Evolutionary conservation across 2,329 filamentous ascomycete genomes (phyloP), one percentile per base, ranked within the genome.

Genomic region (Fusarium nygamai): DNA sequence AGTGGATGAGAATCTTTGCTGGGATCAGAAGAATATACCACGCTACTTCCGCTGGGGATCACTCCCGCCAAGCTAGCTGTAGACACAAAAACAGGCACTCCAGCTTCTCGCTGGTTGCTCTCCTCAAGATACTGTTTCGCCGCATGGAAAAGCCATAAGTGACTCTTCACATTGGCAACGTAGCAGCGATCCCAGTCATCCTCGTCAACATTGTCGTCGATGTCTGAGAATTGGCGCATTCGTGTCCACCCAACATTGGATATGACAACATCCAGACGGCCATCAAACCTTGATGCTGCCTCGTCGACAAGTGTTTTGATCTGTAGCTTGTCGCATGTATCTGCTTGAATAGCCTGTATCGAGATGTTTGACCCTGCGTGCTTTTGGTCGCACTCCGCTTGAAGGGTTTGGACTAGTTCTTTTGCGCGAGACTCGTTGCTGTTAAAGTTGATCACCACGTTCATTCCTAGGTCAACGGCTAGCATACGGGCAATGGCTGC

Each of bases 371-470:
- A 8, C 1, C 20, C 29, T 43, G 22, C n/a, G 3, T 27, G 19
- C 20, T n/a, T 41, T 41, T 19, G 12, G 1, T 54, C 19, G 3
- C 58, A 53, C 24, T 53, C 58, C 2, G 80, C 77, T 47, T 88
- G 79, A 11, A 95, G 83, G 67, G 89, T 88, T 16, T 84, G 78
- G 8, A 90, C 85, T 7, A 94, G 84, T 13, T 85, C 83, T 48
- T 89, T 83, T 11, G 93, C 94, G 5, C 90, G 86, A 24, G 87
- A 86, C 41, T 85, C 81, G 80, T 89, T 91, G 71, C 87, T 89
- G 81, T 88, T 86, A 82, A 94, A 96, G 83, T 95, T 96, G 80
- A 96, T 88, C 14, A 90, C 89, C 16, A 96, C 85, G 65, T 93
- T 91, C 79, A 89, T 89, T 53, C 92, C 92, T 6, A 61, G 19